These are phyloP conservation scores for Thelephora terrestris DNA, from an alignment of 1,284 basidiomycete genomes.

Conservation along the genomic window DNA sequence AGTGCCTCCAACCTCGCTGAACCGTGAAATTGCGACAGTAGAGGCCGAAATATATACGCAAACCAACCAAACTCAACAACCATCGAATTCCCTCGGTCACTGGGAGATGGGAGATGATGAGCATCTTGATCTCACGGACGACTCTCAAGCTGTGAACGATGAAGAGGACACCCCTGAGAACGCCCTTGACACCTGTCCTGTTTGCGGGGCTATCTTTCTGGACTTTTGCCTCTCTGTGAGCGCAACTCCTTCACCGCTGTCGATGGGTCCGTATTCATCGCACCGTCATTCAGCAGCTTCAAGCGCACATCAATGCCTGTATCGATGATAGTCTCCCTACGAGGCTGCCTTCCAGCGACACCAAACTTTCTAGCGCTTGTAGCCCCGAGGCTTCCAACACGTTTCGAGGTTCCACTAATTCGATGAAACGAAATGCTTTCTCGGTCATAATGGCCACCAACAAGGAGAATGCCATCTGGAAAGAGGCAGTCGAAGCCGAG, in stretches of 20 bases:
- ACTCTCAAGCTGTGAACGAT: conserved; percentile 10
- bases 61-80: background rate
- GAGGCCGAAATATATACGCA: background rate
- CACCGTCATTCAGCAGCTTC: conserved; percentile 27
- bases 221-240: conserved; percentile 23
- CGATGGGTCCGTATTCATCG: conserved; percentile 1
- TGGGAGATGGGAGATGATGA: conserved; percentile 63
- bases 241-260: background rate
- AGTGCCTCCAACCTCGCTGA: background rate
- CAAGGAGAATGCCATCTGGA: conserved; percentile 78
- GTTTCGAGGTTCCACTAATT: conserved; percentile 1
- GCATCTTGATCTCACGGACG: conserved; percentile 17
- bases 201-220: conserved; percentile 26
- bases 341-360: conserved; percentile 5
- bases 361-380: background rate
- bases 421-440: conserved; percentile 39
- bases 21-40: background rate
- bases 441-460: conserved; percentile 75
- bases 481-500: conserved; percentile 55
- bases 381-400: background rate
- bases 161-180: conserved; percentile 8
- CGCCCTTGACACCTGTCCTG: conserved; percentile 23
- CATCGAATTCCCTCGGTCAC: conserved; percentile 15
- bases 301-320: conserved; percentile 41
- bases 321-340: conserved; percentile 23